Evolutionary conservation across 768 basidiomycete genomes (phyloP).

Genomic region (Podaxis carcinomalis): DNA sequence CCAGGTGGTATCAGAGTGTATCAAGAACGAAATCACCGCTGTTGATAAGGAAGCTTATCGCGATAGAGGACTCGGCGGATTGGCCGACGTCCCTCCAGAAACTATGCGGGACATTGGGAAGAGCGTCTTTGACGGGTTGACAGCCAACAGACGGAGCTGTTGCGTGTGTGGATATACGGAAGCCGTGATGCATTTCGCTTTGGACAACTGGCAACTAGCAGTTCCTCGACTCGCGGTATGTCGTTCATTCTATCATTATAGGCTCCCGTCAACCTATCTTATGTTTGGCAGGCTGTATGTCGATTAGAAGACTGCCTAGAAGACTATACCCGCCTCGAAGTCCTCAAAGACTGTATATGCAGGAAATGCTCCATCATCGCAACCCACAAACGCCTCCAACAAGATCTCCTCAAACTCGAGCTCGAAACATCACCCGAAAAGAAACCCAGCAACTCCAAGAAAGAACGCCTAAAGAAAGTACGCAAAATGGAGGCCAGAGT

Average conservation of each 20-base stretch:
- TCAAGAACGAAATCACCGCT: slow-evolving; percentile 78
- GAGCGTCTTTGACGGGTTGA: slow-evolving; percentile 85
- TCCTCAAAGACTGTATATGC: slow-evolving; percentile 89
- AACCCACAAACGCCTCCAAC: slow-evolving; percentile 60
- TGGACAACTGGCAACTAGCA: slow-evolving; percentile 81
- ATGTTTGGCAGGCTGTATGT: slow-evolving; percentile 47
- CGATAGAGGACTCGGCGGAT: slow-evolving; percentile 67
- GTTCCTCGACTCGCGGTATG: slow-evolving; percentile 62
- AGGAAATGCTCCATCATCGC: slow-evolving; percentile 84
- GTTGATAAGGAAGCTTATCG: slow-evolving; percentile 68
- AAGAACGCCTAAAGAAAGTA: slow-evolving; percentile 70
- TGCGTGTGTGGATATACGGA: slow-evolving; percentile 90
- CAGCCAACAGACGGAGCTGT: slow-evolving; percentile 87
- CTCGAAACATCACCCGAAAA: slow-evolving; percentile 31
- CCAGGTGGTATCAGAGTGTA: slow-evolving; percentile 84
- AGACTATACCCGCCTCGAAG: slow-evolving; percentile 86
- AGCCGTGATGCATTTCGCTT: slow-evolving; percentile 87
- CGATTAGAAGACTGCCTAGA: slow-evolving; percentile 78
- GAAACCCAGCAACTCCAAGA: slow-evolving; percentile 64
- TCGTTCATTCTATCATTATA: slow-evolving; percentile 16
- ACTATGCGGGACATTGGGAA: slow-evolving; percentile 32
- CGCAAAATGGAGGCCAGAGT: slow-evolving; percentile 61
- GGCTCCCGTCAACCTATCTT: not conserved
- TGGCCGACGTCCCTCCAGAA: slow-evolving; percentile 24
- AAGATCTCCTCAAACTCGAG: slow-evolving; percentile 59